phyloP scores from a whole-genome alignment of 2,329 filamentous ascomycete species.

The Neonectria sp. region DNA sequence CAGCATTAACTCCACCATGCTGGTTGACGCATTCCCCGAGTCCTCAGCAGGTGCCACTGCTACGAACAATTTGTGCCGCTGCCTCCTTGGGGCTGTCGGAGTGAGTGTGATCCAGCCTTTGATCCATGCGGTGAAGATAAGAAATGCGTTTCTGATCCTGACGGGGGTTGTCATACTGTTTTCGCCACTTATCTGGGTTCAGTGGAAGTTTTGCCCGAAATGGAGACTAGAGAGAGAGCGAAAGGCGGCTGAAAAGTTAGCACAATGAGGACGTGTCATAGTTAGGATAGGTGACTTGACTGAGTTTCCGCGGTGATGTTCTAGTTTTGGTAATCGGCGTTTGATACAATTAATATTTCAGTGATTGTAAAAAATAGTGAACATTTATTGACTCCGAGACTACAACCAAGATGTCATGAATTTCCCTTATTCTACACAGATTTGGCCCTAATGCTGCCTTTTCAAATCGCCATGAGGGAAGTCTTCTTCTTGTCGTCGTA shows the following conservation, averaged over 20 bases:
- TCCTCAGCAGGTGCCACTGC: slow-evolving; percentile 51
- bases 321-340: too few species aligned
- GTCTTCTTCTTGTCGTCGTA: too few species aligned
- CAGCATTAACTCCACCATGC: slow-evolving; percentile 52
- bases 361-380: too few species aligned
- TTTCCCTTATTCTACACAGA: too few species aligned
- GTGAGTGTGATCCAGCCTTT: slow-evolving; percentile 38
- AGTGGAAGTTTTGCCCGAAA: slow-evolving; percentile 9
- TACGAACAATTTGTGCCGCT: slow-evolving; percentile 53
- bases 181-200: slow-evolving; percentile 19
- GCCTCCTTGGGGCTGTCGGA: slow-evolving; percentile 48
- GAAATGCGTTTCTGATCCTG: slow-evolving; percentile 16
- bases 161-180: slow-evolving; percentile 1
- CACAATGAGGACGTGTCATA: background rate
- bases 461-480: too few species aligned
- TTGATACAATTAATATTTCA: too few species aligned
- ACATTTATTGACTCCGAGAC: too few species aligned
- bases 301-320: too few species aligned
- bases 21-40: slow-evolving; percentile 52
- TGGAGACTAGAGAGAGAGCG: slow-evolving; percentile 14
- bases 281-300: too few species aligned
- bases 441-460: too few species aligned
- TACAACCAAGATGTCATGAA: too few species aligned
- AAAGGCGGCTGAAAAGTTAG: background rate
- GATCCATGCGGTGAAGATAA: slow-evolving; percentile 22